Evolutionary conservation across 139 green algal species (phyloP), one percentile per base, ranked within the genome.

Genomic region (Ettlia oleoabundans): DNA sequence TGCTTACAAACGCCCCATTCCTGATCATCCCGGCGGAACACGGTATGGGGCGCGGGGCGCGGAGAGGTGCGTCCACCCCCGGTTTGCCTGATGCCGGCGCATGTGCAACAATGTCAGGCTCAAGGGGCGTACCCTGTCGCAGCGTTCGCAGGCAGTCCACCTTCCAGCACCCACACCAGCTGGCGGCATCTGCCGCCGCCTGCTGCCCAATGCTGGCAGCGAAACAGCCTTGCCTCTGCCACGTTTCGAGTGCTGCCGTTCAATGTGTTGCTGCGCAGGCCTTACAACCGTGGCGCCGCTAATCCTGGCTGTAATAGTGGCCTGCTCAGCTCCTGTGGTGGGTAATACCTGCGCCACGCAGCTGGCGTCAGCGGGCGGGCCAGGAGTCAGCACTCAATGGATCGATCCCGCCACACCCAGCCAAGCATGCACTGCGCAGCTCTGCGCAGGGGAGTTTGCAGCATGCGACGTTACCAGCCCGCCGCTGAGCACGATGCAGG

Each of bases 371-470:
- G 52, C 22, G 1, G 24, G n/a, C 0, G 72, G 58, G 51, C 7
- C 15, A 4, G 21, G 15, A 1, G 21, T 53, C 22, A 65, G 18
- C 9, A 65, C 55, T 22, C n/a, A 62, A 53, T 90, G 82, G 74
- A 85, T 92, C 33, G 88, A 92, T 67, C 24, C 47, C 3, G 78
- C 79, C 64, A 86, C 83, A 1, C 72, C 82, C 3, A 40, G 47
- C 1, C n/a, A 38, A 7, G 84, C 69, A 15, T 92, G 86, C 80
- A 85, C 38, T 24, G 67, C 73, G 47, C 26, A 47, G 22, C 47
- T 86, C 32, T 91, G 88, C 74, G 71, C 58, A 2, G 47, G 43
- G 3, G 40, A 51, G 2, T 82, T 83, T 19, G 43, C 62, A 18
- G n/a, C 42, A 21, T 71, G 58, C n/a, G 21, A 35, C 18, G 63